Evolutionary conservation across 208 protist species (phyloP), one percentile per base, ranked within the genome.

Genomic region (Trypanosoma cruzi): DNA sequence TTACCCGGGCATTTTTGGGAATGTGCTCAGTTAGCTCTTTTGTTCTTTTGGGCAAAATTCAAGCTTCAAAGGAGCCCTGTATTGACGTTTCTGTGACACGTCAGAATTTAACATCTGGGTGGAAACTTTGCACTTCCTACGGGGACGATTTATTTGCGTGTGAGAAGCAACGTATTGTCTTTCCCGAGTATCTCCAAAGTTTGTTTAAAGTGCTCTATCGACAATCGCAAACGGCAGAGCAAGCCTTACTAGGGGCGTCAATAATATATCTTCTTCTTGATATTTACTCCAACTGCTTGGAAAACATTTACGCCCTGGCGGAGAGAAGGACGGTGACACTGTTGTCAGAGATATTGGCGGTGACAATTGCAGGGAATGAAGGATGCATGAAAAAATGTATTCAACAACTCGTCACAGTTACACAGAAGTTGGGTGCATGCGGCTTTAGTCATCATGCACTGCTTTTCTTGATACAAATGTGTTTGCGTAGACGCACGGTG

Each of bases 241-340:
- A 26, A 32, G 61, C 71, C 16, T 53, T 76, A 26, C 46, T 76
- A 31, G 64, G 54, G 8, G 46, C 56, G n/a, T 80, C 74, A 31
- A 37, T 75, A 36, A 56, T 64, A 0, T 29, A 75, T 29, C 55
- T 75, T 64, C 36, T 74, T 44, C 7, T 71, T 6, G 57, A 80
- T 44, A 52, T 75, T 4, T 75, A 71, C 50, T 63, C 26, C 16
- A 74, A 67, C 36, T 67, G 26, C 53, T 28, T 54, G 24, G 74
- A 80, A 32, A 80, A 80, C 42, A 53, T 68, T 8, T 80, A 64
- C 55, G 55, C 56, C 26, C 44, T 76, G n/a, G 46, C 53, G 22
- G 63, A 63, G 31, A 34, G 22, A 26, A 59, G 59, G 1, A 65
- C 55, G 20, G 7, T 56, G 44, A 26, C 14, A 13, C 40, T 62